These are phyloP conservation scores for Colletotrichum filicis DNA, from an alignment of 2,329 filamentous ascomycete species.

Conservation along the genomic window DNA sequence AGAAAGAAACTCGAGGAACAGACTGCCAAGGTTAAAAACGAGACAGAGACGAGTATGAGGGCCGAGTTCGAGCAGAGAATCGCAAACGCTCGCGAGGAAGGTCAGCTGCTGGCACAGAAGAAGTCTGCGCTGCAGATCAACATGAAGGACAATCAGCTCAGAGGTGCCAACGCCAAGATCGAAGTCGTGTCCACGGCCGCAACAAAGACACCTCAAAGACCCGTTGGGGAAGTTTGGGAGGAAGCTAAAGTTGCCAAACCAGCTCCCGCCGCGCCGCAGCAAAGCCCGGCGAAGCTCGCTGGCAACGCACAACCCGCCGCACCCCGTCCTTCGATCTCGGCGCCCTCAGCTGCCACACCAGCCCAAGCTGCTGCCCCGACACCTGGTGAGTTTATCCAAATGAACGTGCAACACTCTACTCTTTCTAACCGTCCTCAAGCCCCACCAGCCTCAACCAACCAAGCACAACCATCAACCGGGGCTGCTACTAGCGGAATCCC, in stretches of 20 bases:
- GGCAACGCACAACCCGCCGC: conserved; percentile 19
- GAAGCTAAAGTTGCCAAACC: conserved; percentile 69
- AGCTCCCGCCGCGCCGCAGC: conserved; percentile 34
- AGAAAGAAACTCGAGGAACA: conserved; percentile 77
- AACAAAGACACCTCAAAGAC: conserved; percentile 83
- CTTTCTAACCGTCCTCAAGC: conserved; percentile 3
- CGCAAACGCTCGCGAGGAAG: conserved; percentile 67
- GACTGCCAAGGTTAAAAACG: conserved; percentile 68
- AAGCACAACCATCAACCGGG: conserved; percentile 4
- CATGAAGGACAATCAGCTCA: conserved; percentile 78
- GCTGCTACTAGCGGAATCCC: conserved; percentile 15
- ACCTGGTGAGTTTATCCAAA: conserved; percentile 29
- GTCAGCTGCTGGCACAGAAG: conserved; percentile 78
- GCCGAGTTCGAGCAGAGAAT: conserved; percentile 65
- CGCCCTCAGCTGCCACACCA: conserved; percentile 28
- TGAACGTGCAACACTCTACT: conserved; percentile 7
- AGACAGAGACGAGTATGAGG: conserved; percentile 59
- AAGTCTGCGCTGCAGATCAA: conserved; percentile 80
- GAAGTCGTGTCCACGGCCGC: conserved; percentile 84
- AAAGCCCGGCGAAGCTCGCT: conserved; percentile 33
- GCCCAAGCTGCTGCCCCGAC: conserved; percentile 32
- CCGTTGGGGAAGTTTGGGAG: conserved; percentile 89
- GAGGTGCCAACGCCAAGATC: conserved; percentile 75
- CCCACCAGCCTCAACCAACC: background rate
- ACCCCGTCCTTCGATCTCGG: conserved; percentile 22